Evolutionary conservation across 1,139 yeast genomes (phyloP).

Genomic region (Yamadazyma pseudoaaseri): DNA sequence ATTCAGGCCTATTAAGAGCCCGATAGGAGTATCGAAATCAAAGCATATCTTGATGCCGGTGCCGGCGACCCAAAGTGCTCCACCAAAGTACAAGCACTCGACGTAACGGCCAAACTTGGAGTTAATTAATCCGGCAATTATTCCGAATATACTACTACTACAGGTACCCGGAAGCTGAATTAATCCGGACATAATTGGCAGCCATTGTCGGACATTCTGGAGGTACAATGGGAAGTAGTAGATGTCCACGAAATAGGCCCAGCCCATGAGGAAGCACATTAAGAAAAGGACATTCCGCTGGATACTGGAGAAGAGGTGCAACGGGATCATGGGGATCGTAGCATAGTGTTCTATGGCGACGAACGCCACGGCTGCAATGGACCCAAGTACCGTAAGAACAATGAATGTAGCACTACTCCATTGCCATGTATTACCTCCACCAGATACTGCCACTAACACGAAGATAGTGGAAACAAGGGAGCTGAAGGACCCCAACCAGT

Average conservation of each 20-base stretch:
- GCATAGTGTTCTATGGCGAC: slow-evolving; percentile 35
- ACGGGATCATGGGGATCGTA: slow-evolving; percentile 47
- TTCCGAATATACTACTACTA: slow-evolving; percentile 16
- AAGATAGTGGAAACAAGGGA: slow-evolving; percentile 44
- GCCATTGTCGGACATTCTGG: slow-evolving; percentile 31
- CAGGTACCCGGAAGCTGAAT: slow-evolving; percentile 16
- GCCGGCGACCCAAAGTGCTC: slow-evolving; percentile 40
- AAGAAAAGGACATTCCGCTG: slow-evolving; percentile 33
- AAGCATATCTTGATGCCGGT: slow-evolving; percentile 36
- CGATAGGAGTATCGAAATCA: slow-evolving; percentile 26
- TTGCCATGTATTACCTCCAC: slow-evolving; percentile 51
- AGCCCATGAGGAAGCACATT: slow-evolving; percentile 47
- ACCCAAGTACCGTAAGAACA: slow-evolving; percentile 45
- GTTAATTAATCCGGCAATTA: slow-evolving; percentile 36
- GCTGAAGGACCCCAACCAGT: slow-evolving; percentile 45
- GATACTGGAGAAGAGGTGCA: slow-evolving; percentile 46
- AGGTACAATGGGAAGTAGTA: slow-evolving; percentile 50
- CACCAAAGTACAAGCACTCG: slow-evolving; percentile 41
- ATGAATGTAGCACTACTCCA: slow-evolving; percentile 53
- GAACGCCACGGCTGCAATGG: slow-evolving; percentile 33
- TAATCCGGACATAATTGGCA: slow-evolving; percentile 13
- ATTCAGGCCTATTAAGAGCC: slow-evolving; percentile 31
- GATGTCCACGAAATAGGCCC: slow-evolving; percentile 42
- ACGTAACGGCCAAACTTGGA: slow-evolving; percentile 40
- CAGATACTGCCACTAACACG: slow-evolving; percentile 48